A percentile compares a stretch with the other conserved stretches of the same genome.
phyloP scores from a whole-genome alignment of 2,329 filamentous ascomycete genomes.

The Didymella pomorum region DNA sequence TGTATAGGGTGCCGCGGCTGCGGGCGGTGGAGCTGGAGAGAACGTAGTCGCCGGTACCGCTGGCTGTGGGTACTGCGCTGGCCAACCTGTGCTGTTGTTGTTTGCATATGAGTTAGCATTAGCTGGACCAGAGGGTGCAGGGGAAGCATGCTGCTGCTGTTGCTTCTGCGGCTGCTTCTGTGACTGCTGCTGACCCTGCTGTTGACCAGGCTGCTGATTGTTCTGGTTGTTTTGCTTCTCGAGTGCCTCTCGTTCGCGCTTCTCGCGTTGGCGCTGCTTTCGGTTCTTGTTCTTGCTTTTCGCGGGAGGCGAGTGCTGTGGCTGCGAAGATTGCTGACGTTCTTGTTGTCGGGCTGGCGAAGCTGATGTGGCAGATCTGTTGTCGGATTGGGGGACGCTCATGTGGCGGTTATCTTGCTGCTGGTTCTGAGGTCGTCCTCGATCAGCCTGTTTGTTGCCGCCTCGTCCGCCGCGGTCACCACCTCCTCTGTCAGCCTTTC shows the following conservation, averaged over 20 bases:
- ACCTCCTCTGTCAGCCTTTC: conserved; percentile 24
- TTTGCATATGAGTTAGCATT: conserved; percentile 33
- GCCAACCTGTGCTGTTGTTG: conserved; percentile 33
- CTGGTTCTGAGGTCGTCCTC: conserved; percentile 32
- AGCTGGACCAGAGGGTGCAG: conserved; percentile 29
- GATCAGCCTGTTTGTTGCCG: conserved; percentile 38
- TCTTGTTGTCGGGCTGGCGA: conserved; percentile 38
- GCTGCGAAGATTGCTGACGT: conserved; percentile 26
- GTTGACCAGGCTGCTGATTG: conserved; percentile 21
- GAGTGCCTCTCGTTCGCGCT: conserved; percentile 36
- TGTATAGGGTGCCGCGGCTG: conserved; percentile 26
- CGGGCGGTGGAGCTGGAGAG: conserved; percentile 29
- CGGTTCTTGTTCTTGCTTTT: conserved; percentile 43
- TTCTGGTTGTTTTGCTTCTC: conserved; percentile 25
- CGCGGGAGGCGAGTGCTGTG: conserved; percentile 34
- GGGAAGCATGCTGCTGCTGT: conserved; percentile 29
- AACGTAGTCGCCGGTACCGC: conserved; percentile 24
- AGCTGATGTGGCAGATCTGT: conserved; percentile 33
- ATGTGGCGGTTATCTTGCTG: conserved; percentile 39
- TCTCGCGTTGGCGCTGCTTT: conserved; percentile 41
- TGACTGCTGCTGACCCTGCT: conserved; percentile 18
- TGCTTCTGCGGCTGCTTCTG: conserved; percentile 19
- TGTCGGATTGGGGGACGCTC: conserved; percentile 25
- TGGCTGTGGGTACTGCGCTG: conserved; percentile 32
- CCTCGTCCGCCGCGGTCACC: conserved; percentile 38